A percentile compares a stretch with the other conserved stretches of the same genome.
These are phyloP conservation scores for Rhodotorula toruloides DNA, from an alignment of 768 basidiomycete genomes.

Conservation along the genomic window DNA sequence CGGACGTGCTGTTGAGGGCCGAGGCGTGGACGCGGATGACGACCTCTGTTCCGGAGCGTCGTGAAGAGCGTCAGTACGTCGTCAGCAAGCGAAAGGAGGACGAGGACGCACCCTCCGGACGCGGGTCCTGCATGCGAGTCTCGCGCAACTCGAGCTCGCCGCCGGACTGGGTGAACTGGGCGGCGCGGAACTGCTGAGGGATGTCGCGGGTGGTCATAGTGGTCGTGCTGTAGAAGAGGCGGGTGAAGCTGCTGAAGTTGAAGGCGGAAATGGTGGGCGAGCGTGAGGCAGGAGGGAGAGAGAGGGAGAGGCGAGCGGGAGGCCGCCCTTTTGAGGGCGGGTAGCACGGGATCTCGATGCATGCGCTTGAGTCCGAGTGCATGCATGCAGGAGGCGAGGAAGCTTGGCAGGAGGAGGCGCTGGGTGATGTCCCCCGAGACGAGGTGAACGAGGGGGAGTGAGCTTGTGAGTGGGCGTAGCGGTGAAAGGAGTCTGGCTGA, in stretches of 20 bases:
- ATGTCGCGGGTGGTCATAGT: not conserved
- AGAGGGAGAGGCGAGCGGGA: not conserved
- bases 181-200: not conserved
- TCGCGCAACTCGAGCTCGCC: not conserved
- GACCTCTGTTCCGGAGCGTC: not conserved
- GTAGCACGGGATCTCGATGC: not conserved
- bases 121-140: not conserved
- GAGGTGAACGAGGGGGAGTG: too few species aligned
- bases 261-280: too few species aligned
- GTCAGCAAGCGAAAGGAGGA: not conserved
- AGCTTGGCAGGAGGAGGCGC: too few species aligned
- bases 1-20: not conserved
- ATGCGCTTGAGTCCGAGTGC: not conserved
- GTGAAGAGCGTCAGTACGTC: not conserved
- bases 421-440: too few species aligned
- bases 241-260: not conserved
- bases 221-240: not conserved
- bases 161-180: not conserved
- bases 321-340: not conserved
- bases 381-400: not conserved
- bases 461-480: too few species aligned
- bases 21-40: not conserved
- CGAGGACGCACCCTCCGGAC: not conserved
- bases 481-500: too few species aligned
- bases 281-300: too few species aligned